Base-by-base conservation (phyloP, 2,329 filamentous ascomycete genomes). In the Seiridium cupressi region DNA sequence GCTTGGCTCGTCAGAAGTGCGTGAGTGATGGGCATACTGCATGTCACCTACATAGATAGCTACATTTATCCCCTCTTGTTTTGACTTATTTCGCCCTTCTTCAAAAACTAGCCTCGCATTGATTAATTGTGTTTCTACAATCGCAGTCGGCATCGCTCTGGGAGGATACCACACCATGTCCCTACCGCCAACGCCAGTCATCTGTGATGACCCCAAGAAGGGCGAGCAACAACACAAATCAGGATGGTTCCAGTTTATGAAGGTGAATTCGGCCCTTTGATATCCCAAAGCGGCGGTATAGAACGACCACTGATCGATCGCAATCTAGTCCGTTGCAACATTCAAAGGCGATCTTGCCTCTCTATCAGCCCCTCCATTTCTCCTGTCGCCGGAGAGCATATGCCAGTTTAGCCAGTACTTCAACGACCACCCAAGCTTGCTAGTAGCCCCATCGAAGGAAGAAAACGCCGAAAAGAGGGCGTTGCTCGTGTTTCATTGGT, bases 401-500 rank as follows among this genome's bases (percentile, higher is more conserved):
- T 90, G 89, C 67, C 91, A 94, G 73, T 93, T 91, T 79, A 91
- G 89, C 63, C 85, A 89, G 57, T 93, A 93, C 79, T 94, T 91
- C 91, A 88, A 88, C 63, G 90, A 92, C 67, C 89, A 93, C 70
- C 91, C 91, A 3, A 76, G 81, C 18, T 77, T 97, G 62, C 90
- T 98, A 67, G 87, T 92, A 61, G 93, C 93, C 10, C 92, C 94
- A 3, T 90, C 92, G 54, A 82, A 84, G 60, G 93, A 97, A 74
- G 69, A 87, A 57, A 90, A 96, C 72, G 85, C 93, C 0, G 86
- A 90, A 69, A 95, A 92, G 80, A 88, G 94, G 63, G 89, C 92
- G 26, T 78, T 96, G 66, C 81, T 94, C 40, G 94, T 98, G n/a
- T 80, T 97, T 68, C 96, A 94, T 76, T 98, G 94, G 94, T 98